Base-by-base conservation (phyloP, 1,284 basidiomycete genomes). In the Cutaneotrichosporon cavernicola region DNA sequence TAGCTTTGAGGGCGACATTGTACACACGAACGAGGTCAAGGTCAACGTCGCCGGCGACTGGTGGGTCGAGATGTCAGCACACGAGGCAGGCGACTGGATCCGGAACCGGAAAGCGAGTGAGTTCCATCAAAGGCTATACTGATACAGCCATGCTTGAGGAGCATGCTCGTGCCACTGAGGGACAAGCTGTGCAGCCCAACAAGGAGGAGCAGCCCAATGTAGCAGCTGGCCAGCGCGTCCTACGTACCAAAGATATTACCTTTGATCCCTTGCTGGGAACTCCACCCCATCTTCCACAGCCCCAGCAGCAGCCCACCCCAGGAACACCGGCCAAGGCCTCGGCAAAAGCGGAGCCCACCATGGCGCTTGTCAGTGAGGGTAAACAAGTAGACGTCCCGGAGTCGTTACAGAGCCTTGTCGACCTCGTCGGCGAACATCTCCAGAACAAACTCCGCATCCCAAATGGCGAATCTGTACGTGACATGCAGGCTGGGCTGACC, bases 31-130 rank as follows among this genome's bases (percentile, higher is more conserved):
- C 59, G 68, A 73, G 31, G 58, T 78, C 43, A 73, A 73, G 61
- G 73, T 79, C 14, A 58, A 75, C 34, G 36, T 78, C 2, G 76
- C 74, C 4, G 53, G 56, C 2, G 67, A 65, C 13, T 72, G 68
- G 69, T 80, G 73, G 73, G 70, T 75, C 9, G 76, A 76, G 56
- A 77, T 80, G 76, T 75, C 67, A 3, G 70, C 73, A 5, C 36
- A 62, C 8, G 76, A 80, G 63, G 77, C 76, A 18, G 70, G 61
- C 0, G 71, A 56, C 7, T 78, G 73, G 47, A 66, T 78, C 4
- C 57, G 66, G 11, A 56, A 75, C 63, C 67, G 74, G 61, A 73
- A 71, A 57, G 56, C 56, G 1, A 66, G 76, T 75, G 61, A 67
- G 72, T 71, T 13, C 11, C 11, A 1, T 14, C 6, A n/a, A n/a